Evolutionary conservation across 495 filamentous ascomycete genomes (phyloP).

Genomic region (Trichoderma erinaceum): DNA sequence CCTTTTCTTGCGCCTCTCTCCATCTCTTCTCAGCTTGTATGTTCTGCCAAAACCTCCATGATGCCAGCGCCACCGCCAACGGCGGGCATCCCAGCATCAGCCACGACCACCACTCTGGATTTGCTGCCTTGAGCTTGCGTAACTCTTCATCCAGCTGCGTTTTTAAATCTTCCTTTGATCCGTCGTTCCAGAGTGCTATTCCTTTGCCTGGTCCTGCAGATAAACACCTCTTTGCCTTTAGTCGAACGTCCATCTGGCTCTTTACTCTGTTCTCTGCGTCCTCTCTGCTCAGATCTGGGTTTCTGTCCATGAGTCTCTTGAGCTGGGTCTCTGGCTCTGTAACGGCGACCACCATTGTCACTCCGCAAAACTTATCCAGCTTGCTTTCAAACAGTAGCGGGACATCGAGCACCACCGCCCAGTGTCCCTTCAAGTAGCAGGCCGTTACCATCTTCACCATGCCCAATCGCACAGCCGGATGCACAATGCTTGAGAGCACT

Average conservation of each 20-base stretch:
- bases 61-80: conserved; percentile 55
- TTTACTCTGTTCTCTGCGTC: conserved; percentile 77
- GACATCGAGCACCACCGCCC: conserved; percentile 90
- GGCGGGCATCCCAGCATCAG: conserved; percentile 66
- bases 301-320: conserved; percentile 61
- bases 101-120: conserved; percentile 78
- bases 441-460: conserved; percentile 62
- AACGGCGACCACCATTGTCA: conserved; percentile 80
- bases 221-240: conserved; percentile 70
- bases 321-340: conserved; percentile 71
- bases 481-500: conserved; percentile 82
- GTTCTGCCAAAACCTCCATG: conserved; percentile 63
- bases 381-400: conserved; percentile 83
- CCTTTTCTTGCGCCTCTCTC: conserved; percentile 53
- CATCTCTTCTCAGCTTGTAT: conserved; percentile 61
- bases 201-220: conserved; percentile 56
- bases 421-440: conserved; percentile 62
- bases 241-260: conserved; percentile 76
- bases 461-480: conserved; percentile 73
- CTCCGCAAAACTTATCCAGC: conserved; percentile 72
- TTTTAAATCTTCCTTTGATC: conserved; percentile 57
- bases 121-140: conserved; percentile 34
- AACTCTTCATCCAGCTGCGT: conserved; percentile 55
- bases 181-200: conserved; percentile 84
- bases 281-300: conserved; percentile 62